Base-by-base conservation (phyloP, 2,329 filamentous ascomycete genomes). In the Colletotrichum sp. region DNA sequence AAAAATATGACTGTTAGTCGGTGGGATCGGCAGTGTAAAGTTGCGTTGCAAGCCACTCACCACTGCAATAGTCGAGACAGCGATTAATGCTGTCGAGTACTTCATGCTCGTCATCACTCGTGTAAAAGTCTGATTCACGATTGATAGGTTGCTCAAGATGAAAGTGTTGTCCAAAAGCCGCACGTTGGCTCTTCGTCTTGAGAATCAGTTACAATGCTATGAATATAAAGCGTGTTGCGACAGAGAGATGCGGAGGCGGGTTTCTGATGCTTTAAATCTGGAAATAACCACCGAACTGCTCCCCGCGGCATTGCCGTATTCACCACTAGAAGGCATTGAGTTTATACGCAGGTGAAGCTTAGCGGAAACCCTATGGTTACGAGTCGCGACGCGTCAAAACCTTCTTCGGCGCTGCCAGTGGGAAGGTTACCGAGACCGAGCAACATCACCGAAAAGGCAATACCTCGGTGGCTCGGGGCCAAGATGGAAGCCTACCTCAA, bases 131-230 rank as follows among this genome's bases (percentile, higher is more conserved):
- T 49, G 18, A 13, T 49, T 7, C 44, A 49, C 18, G 0, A 13
- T 7, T 21, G 6, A 49, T 6, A 21, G 3, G 6, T 21, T 49
- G 3, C 6, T 49, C n/a, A 13, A 52, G 8, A 4, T 52, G 0
- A 8, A 52, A 13, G 10, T 6, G 18, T n/a, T 21, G 44, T 49
- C n/a, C n/a, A 21, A 49, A 13, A 13, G 6, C 12, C 10, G 6
- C 10, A 0, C 44, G n/a, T 1, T 52, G 10, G 44, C n/a, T 13
- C n/a, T 7, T 1, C 13, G 44, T 6, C 4, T 0, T 21, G 10
- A 13, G 10, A 1, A 21, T 49, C n/a, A 49, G n/a, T n/a, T n/a
- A n/a, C n/a, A n/a, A n/a, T n/a, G n/a, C n/a, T n/a, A n/a, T n/a
- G n/a, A n/a, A n/a, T n/a, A n/a, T n/a, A n/a, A n/a, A n/a, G n/a